Evolutionary conservation across 768 basidiomycete genomes (phyloP).

Genomic region (Pulveroboletus sp.): DNA sequence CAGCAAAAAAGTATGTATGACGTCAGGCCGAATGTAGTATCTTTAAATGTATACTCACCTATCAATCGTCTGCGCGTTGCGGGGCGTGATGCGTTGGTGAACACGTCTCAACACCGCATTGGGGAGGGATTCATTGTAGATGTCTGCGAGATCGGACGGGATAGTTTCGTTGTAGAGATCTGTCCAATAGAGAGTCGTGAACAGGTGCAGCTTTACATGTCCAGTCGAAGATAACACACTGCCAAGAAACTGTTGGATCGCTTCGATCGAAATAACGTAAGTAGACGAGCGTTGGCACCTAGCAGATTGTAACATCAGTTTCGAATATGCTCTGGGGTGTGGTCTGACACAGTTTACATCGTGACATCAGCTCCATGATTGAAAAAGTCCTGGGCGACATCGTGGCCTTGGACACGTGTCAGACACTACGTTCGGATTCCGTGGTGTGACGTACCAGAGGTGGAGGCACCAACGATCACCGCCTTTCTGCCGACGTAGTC

Average conservation of each 20-base stretch:
- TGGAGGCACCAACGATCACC: constrained; percentile 65
- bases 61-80: constrained; percentile 20
- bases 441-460: constrained; percentile 41
- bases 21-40: no score
- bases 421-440: background rate
- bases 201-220: background rate
- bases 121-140: constrained; percentile 15
- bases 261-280: constrained; percentile 13
- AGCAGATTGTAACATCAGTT: background rate
- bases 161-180: constrained; percentile 16
- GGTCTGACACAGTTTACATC: constrained; percentile 11
- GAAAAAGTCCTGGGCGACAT: constrained; percentile 35
- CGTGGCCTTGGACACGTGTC: constrained; percentile 26
- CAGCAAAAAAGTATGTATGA: background rate
- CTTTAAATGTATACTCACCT: constrained; percentile 15
- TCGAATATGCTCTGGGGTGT: background rate
- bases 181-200: background rate
- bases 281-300: constrained; percentile 28
- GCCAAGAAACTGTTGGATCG: constrained; percentile 3
- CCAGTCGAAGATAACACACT: constrained; percentile 4
- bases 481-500: constrained; percentile 59
- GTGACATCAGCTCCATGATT: constrained; percentile 29
- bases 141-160: constrained; percentile 22
- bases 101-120: constrained; percentile 11
- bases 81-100: constrained; percentile 17